Conservation (phyloP, 2,329 filamentous ascomycete species). For the Ceratocystis lukuohia region DNA sequence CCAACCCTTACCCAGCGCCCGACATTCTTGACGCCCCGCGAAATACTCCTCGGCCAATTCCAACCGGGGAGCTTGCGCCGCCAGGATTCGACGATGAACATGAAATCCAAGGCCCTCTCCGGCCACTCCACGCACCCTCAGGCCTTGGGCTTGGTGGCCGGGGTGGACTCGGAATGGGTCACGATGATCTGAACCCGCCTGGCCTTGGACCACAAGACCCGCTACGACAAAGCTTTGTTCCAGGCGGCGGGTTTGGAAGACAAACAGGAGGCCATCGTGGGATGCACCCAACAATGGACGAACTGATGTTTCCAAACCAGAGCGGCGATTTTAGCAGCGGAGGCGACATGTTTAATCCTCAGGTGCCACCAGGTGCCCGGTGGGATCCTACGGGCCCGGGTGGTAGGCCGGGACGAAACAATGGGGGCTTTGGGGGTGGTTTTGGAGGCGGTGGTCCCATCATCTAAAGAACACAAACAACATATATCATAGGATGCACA, state of each 20-base stretch:
- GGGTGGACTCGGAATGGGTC: conserved; percentile 58
- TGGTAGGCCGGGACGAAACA: conserved; percentile 27
- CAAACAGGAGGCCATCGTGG: conserved; percentile 39
- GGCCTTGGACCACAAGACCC: conserved; percentile 79
- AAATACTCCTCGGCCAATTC: conserved; percentile 36
- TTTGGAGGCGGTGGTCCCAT: conserved; percentile 24
- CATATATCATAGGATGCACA: neutral
- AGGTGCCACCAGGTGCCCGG: conserved; percentile 73
- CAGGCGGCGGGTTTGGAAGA: conserved; percentile 39
- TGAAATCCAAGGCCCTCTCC: conserved; percentile 58
- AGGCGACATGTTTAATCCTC: conserved; percentile 36
- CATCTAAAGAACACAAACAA: conserved; percentile 2
- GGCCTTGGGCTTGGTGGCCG: conserved; percentile 29
- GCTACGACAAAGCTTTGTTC: conserved; percentile 51
- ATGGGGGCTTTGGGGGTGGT: conserved; percentile 24
- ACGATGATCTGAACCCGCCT: conserved; percentile 76
- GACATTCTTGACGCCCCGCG: conserved; percentile 10
- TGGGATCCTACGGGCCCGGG: conserved; percentile 75
- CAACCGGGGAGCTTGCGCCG: conserved; percentile 62
- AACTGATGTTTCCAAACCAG: conserved; percentile 90
- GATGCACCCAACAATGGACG: conserved; percentile 94
- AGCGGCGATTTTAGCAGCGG: conserved; percentile 41
- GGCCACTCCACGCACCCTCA: conserved; percentile 22
- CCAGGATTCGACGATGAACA: conserved; percentile 91
- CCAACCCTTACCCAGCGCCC: conserved; percentile 31